Evolutionary conservation across 148 eudicot genomes (phyloP), one percentile per base, ranked within the genome.

Genomic region (Cornus florida): DNA sequence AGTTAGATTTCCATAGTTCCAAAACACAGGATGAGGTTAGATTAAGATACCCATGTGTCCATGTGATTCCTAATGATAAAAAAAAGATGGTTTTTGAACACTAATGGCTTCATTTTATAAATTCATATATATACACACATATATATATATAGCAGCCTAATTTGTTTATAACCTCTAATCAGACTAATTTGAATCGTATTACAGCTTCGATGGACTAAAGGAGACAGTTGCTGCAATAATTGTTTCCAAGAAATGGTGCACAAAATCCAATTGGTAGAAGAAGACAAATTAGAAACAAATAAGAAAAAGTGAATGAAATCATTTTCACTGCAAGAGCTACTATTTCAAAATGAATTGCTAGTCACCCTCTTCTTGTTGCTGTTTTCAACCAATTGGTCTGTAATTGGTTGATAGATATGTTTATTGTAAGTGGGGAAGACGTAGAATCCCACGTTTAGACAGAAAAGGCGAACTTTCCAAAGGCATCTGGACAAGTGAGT

Each of bases 401-500:
- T 28, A 28, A 6, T 43, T 43, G 48, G 48, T 43, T 43, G 9
- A 43, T 43, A 43, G 9, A 43, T 13, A 20, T 7, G 20, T 62
- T 20, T 62, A 62, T 62, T 62, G 66, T n/a, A n/a, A 72, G 69
- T 39, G 4, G 73, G 72, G 50, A 81, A 41, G 77, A 64, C 0
- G 70, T 69, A 67, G 75, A 85, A 79, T 82, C 85, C 69, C 70
- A 75, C 20, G 74, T 68, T 10, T 67, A 67, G 71, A 83, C 62
- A 70, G 85, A 75, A 83, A 80, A 78, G 9, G 72, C 22, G 79
- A 78, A 83, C 67, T 81, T 86, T 78, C 84, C 84, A 83, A 83
- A 78, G 83, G 81, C 65, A 78, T 81, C 75, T 59, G 84, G 88
- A 86, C 88, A 86, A 86, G 62, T 12, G 41, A 83, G 88, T 86